Base-by-base conservation (phyloP, 176 grass and related monocot genomes). In the Musa troglodytarum region DNA sequence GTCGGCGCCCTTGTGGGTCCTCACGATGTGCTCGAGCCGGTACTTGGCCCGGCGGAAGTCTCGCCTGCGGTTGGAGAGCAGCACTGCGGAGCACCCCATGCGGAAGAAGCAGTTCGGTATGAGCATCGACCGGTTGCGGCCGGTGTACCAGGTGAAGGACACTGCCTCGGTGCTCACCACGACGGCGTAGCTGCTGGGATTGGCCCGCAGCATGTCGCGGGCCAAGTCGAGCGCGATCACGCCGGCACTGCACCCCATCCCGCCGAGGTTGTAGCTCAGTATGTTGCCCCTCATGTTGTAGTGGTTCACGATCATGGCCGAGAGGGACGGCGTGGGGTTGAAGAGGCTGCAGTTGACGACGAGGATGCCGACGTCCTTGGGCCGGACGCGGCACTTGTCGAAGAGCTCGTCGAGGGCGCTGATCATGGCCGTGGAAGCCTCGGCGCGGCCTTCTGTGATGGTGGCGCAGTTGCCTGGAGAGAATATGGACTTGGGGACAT, bases 321-420 rank as follows among this genome's bases (percentile, higher is more conserved):
- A 98, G 8, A 98, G 86, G 0, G 94, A 98, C 1, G 94, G 94
- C 0, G 94, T 98, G 5, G 94, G 94, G 80, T 98, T 98, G 90
- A 98, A 98, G 75, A 98, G 94, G 82, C 90, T 93, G 84, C 94
- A 98, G 88, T 98, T 98, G 10, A 98, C 94, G 9, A 98, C 94
- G 11, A 98, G 86, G 2, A 98, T 81, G 75, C 90, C 90, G 17
- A 98, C 86, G 73, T 98, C 95, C 81, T 93, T 98, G 29, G 95
- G 90, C 1, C 95, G 90, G 63, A 98, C 84, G 73, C 86, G 90
- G 82, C 90, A 98, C 83, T 91, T 93, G 56, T 98, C 94, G 76
- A 98, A 98, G n/a, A 98, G 94, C 85, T 98, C 94, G 80, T 98
- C 94, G 7, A 98, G 84, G 10, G 88, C 90, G 0, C 81, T 86